phyloP scores from a whole-genome alignment of 176 grass and related monocot species.

The Avena eriantha region DNA sequence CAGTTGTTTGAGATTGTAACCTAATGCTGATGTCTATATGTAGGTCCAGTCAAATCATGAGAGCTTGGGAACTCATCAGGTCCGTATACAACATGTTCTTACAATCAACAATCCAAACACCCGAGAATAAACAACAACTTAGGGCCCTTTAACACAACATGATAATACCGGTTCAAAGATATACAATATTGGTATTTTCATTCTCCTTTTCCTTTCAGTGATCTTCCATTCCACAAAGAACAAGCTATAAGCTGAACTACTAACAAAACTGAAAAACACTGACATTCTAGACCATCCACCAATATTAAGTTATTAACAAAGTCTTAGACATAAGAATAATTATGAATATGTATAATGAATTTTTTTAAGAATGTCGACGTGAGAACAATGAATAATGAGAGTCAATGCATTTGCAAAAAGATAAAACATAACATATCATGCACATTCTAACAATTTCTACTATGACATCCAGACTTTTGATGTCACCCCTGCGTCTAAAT shows the following conservation, averaged over 20 bases:
- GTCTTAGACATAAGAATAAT: neutral
- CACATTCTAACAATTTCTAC: neutral
- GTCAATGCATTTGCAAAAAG: neutral
- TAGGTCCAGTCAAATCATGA: neutral
- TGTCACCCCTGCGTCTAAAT: neutral
- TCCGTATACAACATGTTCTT: neutral
- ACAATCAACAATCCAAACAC: conserved; percentile 1
- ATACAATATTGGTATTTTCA: neutral
- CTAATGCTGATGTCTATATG: neutral
- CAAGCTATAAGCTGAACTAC: neutral
- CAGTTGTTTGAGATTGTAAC: conserved; percentile 23
- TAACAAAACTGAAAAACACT: neutral
- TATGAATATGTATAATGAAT: neutral
- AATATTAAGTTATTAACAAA: neutral
- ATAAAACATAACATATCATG: neutral
- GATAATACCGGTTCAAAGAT: neutral
- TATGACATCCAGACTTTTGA: neutral
- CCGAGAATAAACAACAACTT: neutral
- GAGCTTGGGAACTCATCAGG: conserved; percentile 11
- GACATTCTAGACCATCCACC: neutral
- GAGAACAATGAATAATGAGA: neutral
- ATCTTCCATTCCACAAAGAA: neutral
- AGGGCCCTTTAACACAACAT: neutral
- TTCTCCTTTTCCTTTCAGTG: neutral
- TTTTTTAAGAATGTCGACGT: neutral